Percentiles rank a stretch among this genome's conserved stretches.
phyloP scores from a whole-genome alignment of 768 basidiomycete genomes.

The Pisolithus microcarpus region DNA sequence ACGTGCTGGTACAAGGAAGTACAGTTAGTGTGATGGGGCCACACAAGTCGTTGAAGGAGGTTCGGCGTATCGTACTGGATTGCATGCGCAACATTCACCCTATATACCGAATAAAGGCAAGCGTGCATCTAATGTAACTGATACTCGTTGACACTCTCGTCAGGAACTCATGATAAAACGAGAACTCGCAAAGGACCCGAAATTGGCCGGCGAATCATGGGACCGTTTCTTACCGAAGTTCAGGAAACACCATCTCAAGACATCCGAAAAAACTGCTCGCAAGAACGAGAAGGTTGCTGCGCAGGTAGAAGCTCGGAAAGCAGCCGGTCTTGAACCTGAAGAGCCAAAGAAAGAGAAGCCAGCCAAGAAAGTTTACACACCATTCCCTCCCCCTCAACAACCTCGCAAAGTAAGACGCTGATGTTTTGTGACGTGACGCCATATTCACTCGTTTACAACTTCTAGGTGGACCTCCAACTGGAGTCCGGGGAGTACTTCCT shows the following conservation, averaged over 20 bases:
- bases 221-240: slow-evolving; percentile 96
- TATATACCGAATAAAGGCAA: slow-evolving; percentile 95
- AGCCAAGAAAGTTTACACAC: slow-evolving; percentile 92
- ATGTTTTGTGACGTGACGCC: not conserved
- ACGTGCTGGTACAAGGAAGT: slow-evolving; percentile 95
- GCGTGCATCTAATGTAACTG: not conserved
- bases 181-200: slow-evolving; percentile 96
- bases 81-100: slow-evolving; percentile 99
- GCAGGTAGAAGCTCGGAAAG: slow-evolving; percentile 57
- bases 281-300: slow-evolving; percentile 69
- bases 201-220: slow-evolving; percentile 90
- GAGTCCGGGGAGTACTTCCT: slow-evolving; percentile 99
- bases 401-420: slow-evolving; percentile 72
- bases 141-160: not conserved
- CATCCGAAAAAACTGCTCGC: slow-evolving; percentile 86
- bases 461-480: slow-evolving; percentile 82
- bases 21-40: slow-evolving; percentile 99
- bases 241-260: slow-evolving; percentile 86
- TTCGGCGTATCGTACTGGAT: slow-evolving; percentile 90
- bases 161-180: slow-evolving; percentile 98
- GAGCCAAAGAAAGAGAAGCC: slow-evolving; percentile 40
- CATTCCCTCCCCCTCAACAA: slow-evolving; percentile 92
- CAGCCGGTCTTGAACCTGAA: slow-evolving; percentile 52
- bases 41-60: slow-evolving; percentile 92
- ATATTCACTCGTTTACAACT: slow-evolving; percentile 4